phyloP scores from a whole-genome alignment of 176 grass and related monocot species.

The Aegilops longissima region DNA sequence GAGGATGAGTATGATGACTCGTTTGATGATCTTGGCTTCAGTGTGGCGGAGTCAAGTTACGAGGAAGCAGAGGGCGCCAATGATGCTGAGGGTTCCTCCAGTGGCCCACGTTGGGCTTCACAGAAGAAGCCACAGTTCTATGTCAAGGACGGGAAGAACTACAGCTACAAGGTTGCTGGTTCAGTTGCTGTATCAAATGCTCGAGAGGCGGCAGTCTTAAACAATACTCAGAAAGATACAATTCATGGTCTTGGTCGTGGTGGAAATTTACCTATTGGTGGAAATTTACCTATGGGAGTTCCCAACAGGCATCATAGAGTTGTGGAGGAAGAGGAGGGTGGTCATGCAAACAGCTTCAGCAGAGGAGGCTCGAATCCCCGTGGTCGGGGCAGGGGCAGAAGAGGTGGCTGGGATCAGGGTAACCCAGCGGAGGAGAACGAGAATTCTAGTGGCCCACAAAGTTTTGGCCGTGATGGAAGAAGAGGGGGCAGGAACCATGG shows the following conservation, averaged over 20 bases:
- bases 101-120: constrained; percentile 63
- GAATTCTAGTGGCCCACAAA: constrained; percentile 10
- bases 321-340: constrained; percentile 38
- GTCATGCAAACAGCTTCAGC: constrained; percentile 26
- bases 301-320: constrained; percentile 39
- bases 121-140: constrained; percentile 88
- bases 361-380: constrained; percentile 47
- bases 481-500: constrained; percentile 42
- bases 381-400: constrained; percentile 57
- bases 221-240: constrained; percentile 55
- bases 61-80: constrained; percentile 70
- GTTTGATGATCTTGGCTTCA: constrained; percentile 95
- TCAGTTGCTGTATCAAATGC: constrained; percentile 71
- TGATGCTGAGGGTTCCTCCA: constrained; percentile 42
- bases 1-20: constrained; percentile 99
- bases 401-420: constrained; percentile 29
- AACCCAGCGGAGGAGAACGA: background rate
- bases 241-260: constrained; percentile 94
- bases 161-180: constrained; percentile 94
- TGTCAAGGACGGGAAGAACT: constrained; percentile 98
- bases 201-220: constrained; percentile 71
- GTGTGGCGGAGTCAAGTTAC: constrained; percentile 74
- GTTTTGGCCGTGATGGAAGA: constrained; percentile 40
- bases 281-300: constrained; percentile 76
- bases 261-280: constrained; percentile 81